A percentile compares a stretch with the other conserved stretches of the same genome.
Conservation (phyloP, 768 basidiomycete genomes). For the Lentinus brumalis region DNA sequence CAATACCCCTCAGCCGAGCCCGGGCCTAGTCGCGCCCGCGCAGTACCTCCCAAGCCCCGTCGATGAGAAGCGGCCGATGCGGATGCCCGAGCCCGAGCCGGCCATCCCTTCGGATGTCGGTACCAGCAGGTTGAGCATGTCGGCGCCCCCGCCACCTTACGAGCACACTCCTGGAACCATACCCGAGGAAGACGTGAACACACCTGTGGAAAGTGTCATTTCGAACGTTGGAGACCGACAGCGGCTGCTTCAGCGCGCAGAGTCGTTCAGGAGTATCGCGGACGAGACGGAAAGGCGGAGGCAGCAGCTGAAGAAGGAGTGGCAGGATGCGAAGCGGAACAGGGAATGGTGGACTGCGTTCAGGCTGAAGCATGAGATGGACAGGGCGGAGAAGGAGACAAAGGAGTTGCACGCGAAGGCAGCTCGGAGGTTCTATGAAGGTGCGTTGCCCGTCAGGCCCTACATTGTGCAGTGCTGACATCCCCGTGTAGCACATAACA, state of each 20-base stretch:
- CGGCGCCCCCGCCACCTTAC: constrained; percentile 8
- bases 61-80: constrained; percentile 20
- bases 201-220: constrained; percentile 27
- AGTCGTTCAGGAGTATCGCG: constrained; percentile 33
- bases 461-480: not conserved
- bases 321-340: constrained; percentile 27
- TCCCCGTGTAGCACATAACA: constrained; percentile 33
- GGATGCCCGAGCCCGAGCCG: constrained; percentile 18
- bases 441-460: constrained; percentile 19
- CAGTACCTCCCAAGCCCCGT: constrained; percentile 10
- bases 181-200: constrained; percentile 3
- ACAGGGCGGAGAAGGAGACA: constrained; percentile 31
- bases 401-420: constrained; percentile 35
- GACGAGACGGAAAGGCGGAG: constrained; percentile 29
- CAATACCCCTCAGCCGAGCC: constrained; percentile 17
- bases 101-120: constrained; percentile 15
- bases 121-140: constrained; percentile 3
- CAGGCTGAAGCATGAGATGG: constrained; percentile 31
- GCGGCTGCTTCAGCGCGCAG: constrained; percentile 27
- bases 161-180: constrained; percentile 11
- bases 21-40: constrained; percentile 16
- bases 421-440: constrained; percentile 35
- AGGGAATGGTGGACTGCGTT: constrained; percentile 29
- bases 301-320: constrained; percentile 22
- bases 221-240: constrained; percentile 21